A percentile compares a stretch with the other conserved stretches of the same genome.
phyloP scores from a whole-genome alignment of 768 basidiomycete genomes.

The Mycena leptocephala region DNA sequence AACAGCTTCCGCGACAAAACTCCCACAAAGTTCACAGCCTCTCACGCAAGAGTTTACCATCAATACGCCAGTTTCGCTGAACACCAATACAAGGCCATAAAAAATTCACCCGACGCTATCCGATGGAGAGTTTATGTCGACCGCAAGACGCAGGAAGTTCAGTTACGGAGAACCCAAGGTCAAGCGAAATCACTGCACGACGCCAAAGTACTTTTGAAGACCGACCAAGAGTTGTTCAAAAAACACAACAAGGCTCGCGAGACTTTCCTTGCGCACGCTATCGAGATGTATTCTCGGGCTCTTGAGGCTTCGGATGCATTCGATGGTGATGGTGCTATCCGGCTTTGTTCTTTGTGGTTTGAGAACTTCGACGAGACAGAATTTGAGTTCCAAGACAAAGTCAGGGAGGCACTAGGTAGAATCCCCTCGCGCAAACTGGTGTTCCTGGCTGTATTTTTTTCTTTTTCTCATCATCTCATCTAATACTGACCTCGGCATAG shows the following conservation, averaged over 20 bases:
- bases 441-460: conserved; percentile 76
- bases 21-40: conserved; percentile 35
- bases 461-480: background rate
- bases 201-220: conserved; percentile 50
- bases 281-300: conserved; percentile 90
- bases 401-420: conserved; percentile 61
- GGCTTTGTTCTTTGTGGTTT: conserved; percentile 94
- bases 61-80: conserved; percentile 94
- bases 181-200: conserved; percentile 36
- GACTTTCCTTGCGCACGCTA: conserved; percentile 80
- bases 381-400: conserved; percentile 61
- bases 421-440: conserved; percentile 93
- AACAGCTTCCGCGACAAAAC: conserved; percentile 33
- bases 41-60: conserved; percentile 76
- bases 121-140: conserved; percentile 82
- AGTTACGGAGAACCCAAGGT: conserved; percentile 56
- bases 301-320: conserved; percentile 79
- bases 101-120: conserved; percentile 78
- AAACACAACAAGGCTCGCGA: conserved; percentile 71
- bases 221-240: conserved; percentile 65
- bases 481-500: conserved; percentile 40
- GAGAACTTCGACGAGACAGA: conserved; percentile 80
- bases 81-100: conserved; percentile 82
- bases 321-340: conserved; percentile 85
- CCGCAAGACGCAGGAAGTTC: conserved; percentile 82